Conservation (phyloP, 768 basidiomycete species). For the Brasilioporus rufonigricans region DNA sequence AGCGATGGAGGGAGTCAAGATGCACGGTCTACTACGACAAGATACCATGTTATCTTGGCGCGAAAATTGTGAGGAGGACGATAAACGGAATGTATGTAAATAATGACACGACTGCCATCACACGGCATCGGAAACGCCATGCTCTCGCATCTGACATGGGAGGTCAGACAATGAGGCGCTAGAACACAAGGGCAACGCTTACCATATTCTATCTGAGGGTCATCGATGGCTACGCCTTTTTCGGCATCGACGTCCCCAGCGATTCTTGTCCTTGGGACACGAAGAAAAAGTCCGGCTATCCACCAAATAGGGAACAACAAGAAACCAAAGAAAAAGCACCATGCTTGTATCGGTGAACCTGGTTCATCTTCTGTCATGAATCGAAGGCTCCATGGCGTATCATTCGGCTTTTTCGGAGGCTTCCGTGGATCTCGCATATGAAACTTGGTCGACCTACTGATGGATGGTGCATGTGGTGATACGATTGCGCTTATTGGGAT, state of each 20-base stretch:
- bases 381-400: constrained; percentile 62
- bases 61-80: constrained; percentile 67
- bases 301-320: constrained; percentile 57
- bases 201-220: constrained; percentile 80
- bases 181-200: constrained; percentile 24
- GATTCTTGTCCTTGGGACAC: constrained; percentile 60
- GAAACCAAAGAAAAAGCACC: constrained; percentile 78
- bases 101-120: constrained; percentile 65
- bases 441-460: constrained; percentile 56
- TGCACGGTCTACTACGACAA: constrained; percentile 11
- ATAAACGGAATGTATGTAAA: constrained; percentile 81
- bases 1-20: constrained; percentile 4
- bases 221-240: constrained; percentile 71
- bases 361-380: constrained; percentile 53
- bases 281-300: constrained; percentile 55
- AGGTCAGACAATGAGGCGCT: constrained; percentile 1
- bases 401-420: constrained; percentile 50
- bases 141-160: constrained; percentile 56
- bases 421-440: constrained; percentile 81
- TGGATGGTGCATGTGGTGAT: constrained; percentile 74
- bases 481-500: constrained; percentile 78
- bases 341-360: constrained; percentile 60
- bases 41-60: constrained; percentile 28
- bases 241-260: constrained; percentile 56
- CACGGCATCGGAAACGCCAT: constrained; percentile 74